A percentile compares a stretch with the other conserved stretches of the same genome.
These are phyloP conservation scores for Flaveria brownii DNA, from an alignment of 129 eudicot genomes.

Conservation along the genomic window DNA sequence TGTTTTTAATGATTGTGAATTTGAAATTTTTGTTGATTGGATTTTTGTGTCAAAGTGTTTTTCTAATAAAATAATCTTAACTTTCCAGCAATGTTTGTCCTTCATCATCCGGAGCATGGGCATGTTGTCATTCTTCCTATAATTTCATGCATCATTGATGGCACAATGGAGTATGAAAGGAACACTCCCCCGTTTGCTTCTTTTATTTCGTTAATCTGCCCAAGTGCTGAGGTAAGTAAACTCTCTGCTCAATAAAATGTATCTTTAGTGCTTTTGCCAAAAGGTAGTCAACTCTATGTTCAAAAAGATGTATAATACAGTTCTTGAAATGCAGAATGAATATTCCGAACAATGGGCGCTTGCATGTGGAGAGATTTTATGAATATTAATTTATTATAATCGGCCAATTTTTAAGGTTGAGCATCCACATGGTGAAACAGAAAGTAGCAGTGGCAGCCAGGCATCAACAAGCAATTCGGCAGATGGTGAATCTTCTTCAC, in stretches of 20 bases:
- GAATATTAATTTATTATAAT: constrained; percentile 89
- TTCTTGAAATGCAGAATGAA: constrained; percentile 58
- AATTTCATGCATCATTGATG: constrained; percentile 83
- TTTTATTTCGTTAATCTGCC: constrained; percentile 83
- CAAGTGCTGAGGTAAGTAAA: constrained; percentile 67
- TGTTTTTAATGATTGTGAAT: constrained; percentile 1
- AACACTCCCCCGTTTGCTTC: constrained; percentile 82
- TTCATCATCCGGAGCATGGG: constrained; percentile 99
- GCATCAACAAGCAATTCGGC: constrained; percentile 65
- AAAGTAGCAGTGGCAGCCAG: constrained; percentile 66
- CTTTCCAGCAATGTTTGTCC: constrained; percentile 84
- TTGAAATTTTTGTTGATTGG: not conserved
- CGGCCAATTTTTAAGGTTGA: constrained; percentile 84
- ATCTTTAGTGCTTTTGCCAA: not conserved
- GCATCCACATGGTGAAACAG: constrained; percentile 48
- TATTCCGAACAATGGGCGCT: constrained; percentile 98
- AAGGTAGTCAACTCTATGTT: constrained; percentile 18
- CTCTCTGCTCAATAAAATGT: not conserved
- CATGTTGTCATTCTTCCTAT: constrained; percentile 89
- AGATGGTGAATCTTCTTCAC: constrained; percentile 40
- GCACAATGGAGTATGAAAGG: constrained; percentile 76
- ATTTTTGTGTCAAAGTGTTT: not conserved
- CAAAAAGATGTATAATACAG: constrained; percentile 18
- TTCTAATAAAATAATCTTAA: constrained; percentile 1
- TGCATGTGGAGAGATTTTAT: constrained; percentile 93